Evolutionary conservation across 2,329 filamentous ascomycete species (phyloP).

Genomic region (Penicillium sp.): DNA sequence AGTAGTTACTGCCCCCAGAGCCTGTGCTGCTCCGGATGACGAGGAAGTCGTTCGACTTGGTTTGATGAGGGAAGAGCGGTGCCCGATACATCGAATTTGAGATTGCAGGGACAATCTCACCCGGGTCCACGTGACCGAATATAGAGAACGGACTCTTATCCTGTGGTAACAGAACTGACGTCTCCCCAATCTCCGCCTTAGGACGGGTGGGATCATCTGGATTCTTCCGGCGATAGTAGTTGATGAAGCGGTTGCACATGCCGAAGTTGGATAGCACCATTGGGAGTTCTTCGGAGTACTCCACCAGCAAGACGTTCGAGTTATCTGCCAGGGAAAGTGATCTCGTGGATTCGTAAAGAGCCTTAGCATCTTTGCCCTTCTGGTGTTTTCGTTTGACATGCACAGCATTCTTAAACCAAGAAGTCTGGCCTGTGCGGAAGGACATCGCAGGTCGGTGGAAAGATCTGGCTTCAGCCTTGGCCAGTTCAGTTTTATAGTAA

Average conservation of each 20-base stretch:
- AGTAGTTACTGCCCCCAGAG: slow-evolving; percentile 73
- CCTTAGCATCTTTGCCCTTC: slow-evolving; percentile 72
- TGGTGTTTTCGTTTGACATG: slow-evolving; percentile 76
- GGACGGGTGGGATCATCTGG: slow-evolving; percentile 71
- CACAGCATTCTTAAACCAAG: slow-evolving; percentile 70
- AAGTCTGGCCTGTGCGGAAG: slow-evolving; percentile 66
- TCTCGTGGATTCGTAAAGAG: slow-evolving; percentile 75
- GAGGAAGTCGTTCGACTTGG: slow-evolving; percentile 79
- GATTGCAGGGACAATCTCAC: slow-evolving; percentile 83
- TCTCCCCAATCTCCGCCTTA: slow-evolving; percentile 82
- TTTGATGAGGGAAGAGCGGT: slow-evolving; percentile 82
- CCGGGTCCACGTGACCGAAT: slow-evolving; percentile 88
- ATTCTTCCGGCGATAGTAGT: slow-evolving; percentile 89
- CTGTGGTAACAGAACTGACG: slow-evolving; percentile 80
- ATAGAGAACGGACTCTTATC: slow-evolving; percentile 95
- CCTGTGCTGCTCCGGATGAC: slow-evolving; percentile 79
- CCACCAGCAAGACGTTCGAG: slow-evolving; percentile 79
- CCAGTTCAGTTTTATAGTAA: slow-evolving; percentile 86
- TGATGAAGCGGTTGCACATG: slow-evolving; percentile 94
- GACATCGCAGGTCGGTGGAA: slow-evolving; percentile 80
- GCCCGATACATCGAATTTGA: slow-evolving; percentile 96
- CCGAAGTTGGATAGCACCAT: slow-evolving; percentile 92
- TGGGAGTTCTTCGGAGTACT: slow-evolving; percentile 93
- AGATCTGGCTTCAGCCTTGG: slow-evolving; percentile 67
- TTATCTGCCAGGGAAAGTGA: slow-evolving; percentile 87